Evolutionary conservation across 148 eudicot species (phyloP), one percentile per base, ranked within the genome.

Genomic region (Amaranthus cruentus): DNA sequence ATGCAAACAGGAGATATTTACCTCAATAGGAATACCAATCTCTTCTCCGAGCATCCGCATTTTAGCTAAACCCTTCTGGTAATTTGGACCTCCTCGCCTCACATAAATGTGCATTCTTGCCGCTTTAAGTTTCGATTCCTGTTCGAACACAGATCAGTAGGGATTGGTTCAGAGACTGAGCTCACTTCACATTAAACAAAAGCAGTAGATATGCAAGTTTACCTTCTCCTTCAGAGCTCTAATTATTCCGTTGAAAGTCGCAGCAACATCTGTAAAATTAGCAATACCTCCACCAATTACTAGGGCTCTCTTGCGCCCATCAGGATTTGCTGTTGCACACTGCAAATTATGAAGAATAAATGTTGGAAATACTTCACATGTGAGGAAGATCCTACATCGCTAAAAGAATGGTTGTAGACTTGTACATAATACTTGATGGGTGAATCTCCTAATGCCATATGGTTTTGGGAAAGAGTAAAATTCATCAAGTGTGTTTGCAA

Each of bases 51-150:
- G 89, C 67, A 73, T 42, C 65, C 99, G 84, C 99, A 95, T 95
- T 79, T 85, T 91, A 48, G 96, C 99, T 7, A 95, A 89, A 77
- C 99, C 99, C 79, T 77, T 91, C 75, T 95, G 99, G 85, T 95
- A 95, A 77, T 95, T 95, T 46, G 99, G 99, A 77, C 99, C 99
- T 72, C 99, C 99, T 88, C 99, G 86, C 84, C 99, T 85, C 38
- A 95, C 99, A 71, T 90, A 95, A 15, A 95, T 79, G 76, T 87
- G 86, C 99, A 95, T 90, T 77, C 88, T 83, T 47, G 99, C 96
- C 62, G 99, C 96, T 79, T 95, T 91, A 47, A 95, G 97, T 87
- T 91, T 95, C 10, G 94, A 71, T 79, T 84, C 87, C 87, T 84
- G 28, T 59, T 75, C 2, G 9, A 11, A n/a, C 9, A 61, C 50